These are phyloP conservation scores for Fallopia convolvulus DNA, from an alignment of 148 eudicot genomes.

Conservation along the genomic window DNA sequence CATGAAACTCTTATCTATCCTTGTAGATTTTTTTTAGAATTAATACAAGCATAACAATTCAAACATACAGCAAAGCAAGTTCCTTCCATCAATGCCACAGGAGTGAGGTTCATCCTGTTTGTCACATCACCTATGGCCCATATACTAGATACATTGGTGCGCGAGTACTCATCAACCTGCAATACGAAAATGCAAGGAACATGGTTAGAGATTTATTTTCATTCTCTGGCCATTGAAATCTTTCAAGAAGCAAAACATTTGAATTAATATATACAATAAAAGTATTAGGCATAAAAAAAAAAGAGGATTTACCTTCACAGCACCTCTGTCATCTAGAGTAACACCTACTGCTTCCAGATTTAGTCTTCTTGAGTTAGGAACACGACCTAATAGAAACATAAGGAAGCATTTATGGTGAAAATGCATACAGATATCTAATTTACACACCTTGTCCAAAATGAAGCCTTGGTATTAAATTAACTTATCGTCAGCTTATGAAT, in stretches of 20 bases:
- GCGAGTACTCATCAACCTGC: slow-evolving; percentile 89
- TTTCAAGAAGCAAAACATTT: neutral
- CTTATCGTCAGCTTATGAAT: neutral
- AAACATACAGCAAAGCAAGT: slow-evolving; percentile 75
- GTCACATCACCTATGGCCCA: slow-evolving; percentile 99
- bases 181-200: slow-evolving; percentile 3
- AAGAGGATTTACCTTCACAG: slow-evolving; percentile 50
- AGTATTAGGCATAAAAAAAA: neutral
- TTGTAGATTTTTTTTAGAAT: neutral
- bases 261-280: neutral
- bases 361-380: slow-evolving; percentile 81
- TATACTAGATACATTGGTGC: slow-evolving; percentile 73
- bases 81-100: slow-evolving; percentile 99
- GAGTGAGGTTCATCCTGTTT: slow-evolving; percentile 86
- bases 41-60: neutral
- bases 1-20: neutral
- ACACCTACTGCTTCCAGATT: slow-evolving; percentile 81
- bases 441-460: neutral
- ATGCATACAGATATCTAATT: neutral
- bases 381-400: slow-evolving; percentile 44
- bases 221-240: neutral
- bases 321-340: slow-evolving; percentile 60
- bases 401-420: neutral
- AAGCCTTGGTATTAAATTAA: neutral
- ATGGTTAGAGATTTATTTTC: neutral